Conservation (phyloP, 176 grass and related monocot genomes). For the Aegilops speltoides region DNA sequence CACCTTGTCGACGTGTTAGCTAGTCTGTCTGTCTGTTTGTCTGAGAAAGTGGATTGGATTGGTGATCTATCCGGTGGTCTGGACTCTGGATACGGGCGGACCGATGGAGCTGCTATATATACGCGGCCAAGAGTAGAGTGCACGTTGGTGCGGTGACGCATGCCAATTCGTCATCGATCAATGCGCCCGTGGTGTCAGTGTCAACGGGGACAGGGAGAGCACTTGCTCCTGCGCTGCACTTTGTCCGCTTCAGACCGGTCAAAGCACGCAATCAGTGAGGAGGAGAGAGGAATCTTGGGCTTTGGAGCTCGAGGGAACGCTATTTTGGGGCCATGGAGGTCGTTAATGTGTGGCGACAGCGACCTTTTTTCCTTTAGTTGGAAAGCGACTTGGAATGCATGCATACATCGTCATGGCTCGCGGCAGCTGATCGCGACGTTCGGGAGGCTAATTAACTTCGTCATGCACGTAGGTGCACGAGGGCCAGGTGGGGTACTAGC, state of each 20-base stretch:
- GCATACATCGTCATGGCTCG: not conserved
- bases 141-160: conserved; percentile 8
- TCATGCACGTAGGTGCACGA: not conserved
- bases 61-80: not conserved
- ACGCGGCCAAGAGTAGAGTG: not conserved
- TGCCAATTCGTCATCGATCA: conserved; percentile 24
- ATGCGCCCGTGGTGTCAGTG: not conserved
- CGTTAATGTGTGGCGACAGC: not conserved
- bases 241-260: not conserved
- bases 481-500: not conserved
- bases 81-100: not conserved
- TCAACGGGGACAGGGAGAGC: not conserved
- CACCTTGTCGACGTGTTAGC: not conserved
- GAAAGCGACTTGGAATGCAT: not conserved
- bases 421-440: not conserved
- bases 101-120: conserved; percentile 13
- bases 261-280: not conserved
- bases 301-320: not conserved
- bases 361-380: not conserved
- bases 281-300: not conserved
- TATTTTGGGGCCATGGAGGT: too few relatives aligned
- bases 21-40: not conserved
- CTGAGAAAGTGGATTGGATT: not conserved
- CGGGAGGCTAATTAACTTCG: not conserved
- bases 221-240: not conserved